Evolutionary conservation across 257 asterid genomes (phyloP).

Genomic region (Verbena officinalis): DNA sequence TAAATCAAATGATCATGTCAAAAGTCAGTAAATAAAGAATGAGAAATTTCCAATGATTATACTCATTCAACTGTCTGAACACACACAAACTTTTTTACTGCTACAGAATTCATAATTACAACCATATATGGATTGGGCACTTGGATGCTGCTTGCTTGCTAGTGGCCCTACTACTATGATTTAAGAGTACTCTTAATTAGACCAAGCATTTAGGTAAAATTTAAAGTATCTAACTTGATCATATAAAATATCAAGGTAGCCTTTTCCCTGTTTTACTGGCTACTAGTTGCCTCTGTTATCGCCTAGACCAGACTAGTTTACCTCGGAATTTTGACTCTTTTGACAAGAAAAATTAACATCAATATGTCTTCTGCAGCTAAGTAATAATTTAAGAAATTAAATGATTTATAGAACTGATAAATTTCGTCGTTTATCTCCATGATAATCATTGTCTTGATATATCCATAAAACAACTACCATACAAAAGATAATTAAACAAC

Average conservation of each 20-base stretch:
- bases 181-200: too few relatives aligned
- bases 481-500: too few relatives aligned
- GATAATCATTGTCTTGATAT: not conserved
- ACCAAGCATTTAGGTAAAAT: too few relatives aligned
- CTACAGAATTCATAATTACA: constrained; percentile 15
- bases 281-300: not conserved
- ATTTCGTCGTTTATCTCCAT: not conserved
- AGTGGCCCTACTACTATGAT: constrained; percentile 9
- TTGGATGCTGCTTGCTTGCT: too few relatives aligned
- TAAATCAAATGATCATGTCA: constrained; percentile 21
- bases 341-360: not conserved
- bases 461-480: not conserved
- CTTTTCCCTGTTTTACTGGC: not conserved
- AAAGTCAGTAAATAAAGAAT: constrained; percentile 17
- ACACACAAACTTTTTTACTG: constrained; percentile 13
- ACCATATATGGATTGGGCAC: too few relatives aligned
- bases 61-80: not conserved
- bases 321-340: not conserved
- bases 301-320: too few relatives aligned
- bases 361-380: not conserved
- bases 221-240: too few relatives aligned
- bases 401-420: too few relatives aligned
- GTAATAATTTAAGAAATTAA: too few relatives aligned
- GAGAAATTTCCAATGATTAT: constrained; percentile 3
- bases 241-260: too few relatives aligned